These are phyloP conservation scores for Talaromyces funiculosus DNA, from an alignment of 2,329 filamentous ascomycete species.

Conservation along the genomic window DNA sequence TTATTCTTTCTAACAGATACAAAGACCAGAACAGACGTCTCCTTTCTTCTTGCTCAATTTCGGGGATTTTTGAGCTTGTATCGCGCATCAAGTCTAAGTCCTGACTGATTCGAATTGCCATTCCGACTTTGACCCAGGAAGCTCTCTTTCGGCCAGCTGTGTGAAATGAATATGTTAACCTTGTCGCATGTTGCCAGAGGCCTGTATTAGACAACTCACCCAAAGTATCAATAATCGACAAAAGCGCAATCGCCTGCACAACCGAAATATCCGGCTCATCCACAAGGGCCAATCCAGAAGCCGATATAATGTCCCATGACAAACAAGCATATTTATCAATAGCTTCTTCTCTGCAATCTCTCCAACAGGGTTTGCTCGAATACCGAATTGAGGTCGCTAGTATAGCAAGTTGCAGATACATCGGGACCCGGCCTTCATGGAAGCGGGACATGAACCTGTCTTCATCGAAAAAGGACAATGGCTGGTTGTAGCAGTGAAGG, in stretches of 20 bases:
- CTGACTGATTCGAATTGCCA: constrained; percentile 56
- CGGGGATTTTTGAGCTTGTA: background rate
- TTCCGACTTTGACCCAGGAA: constrained; percentile 11
- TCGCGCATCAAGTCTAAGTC: constrained; percentile 23
- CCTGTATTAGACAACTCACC: background rate
- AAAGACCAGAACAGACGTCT: constrained; percentile 20
- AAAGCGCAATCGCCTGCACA: constrained; percentile 30
- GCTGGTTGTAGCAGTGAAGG: constrained; percentile 26
- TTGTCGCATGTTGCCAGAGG: constrained; percentile 24
- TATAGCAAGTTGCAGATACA: constrained; percentile 28
- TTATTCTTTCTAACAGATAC: constrained; percentile 20
- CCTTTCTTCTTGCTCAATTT: constrained; percentile 17
- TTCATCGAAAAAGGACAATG: constrained; percentile 31
- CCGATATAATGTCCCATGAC: constrained; percentile 19
- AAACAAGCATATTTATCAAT: constrained; percentile 21
- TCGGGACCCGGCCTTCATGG: constrained; percentile 18
- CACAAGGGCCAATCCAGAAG: constrained; percentile 12
- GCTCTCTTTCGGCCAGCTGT: constrained; percentile 1
- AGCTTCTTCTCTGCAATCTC: constrained; percentile 13
- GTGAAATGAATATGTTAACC: constrained; percentile 2
- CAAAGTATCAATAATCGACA: constrained; percentile 22
- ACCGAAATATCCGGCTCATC: constrained; percentile 21
- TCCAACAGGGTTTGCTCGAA: constrained; percentile 15
- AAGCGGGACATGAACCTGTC: constrained; percentile 20
- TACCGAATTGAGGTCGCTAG: constrained; percentile 30